Evolutionary conservation across 495 filamentous ascomycete species (phyloP).

Genomic region (Hyaloscypha variabilis): DNA sequence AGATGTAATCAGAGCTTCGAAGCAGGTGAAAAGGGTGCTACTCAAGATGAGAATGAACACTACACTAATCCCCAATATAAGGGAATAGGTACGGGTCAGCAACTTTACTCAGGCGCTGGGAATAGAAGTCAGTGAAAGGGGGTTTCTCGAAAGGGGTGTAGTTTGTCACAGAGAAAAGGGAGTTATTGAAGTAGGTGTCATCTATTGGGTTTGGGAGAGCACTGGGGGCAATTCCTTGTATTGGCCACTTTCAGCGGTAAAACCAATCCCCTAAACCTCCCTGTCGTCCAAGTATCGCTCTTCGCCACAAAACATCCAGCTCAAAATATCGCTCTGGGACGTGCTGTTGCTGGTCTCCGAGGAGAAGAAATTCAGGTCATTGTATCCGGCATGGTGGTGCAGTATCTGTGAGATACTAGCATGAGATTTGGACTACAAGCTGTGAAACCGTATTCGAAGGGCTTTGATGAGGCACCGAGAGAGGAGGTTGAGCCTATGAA

Average conservation of each 20-base stretch:
- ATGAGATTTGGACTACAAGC: conserved; percentile 45
- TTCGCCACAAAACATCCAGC: conserved; percentile 69
- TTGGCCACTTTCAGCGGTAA: conserved; percentile 72
- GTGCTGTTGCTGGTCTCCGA: conserved; percentile 67
- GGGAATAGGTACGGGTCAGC: no score
- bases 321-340: conserved; percentile 72
- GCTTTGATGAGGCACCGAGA: conserved; percentile 79
- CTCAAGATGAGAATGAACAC: no score
- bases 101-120: no score
- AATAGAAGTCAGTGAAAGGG: no score
- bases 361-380: conserved; percentile 76
- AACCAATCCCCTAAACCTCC: conserved; percentile 74
- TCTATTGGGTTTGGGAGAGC: no score
- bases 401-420: conserved; percentile 83
- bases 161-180: no score
- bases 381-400: conserved; percentile 84
- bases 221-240: no score
- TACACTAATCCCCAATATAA: no score
- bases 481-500: conserved; percentile 57
- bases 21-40: no score
- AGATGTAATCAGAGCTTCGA: no score
- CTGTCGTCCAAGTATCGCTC: conserved; percentile 81
- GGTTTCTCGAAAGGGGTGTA: no score
- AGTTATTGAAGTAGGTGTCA: no score
- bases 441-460: conserved; percentile 66